Evolutionary conservation across 2,329 filamentous ascomycete species (phyloP).

Genomic region (Scytalidium lignicola): DNA sequence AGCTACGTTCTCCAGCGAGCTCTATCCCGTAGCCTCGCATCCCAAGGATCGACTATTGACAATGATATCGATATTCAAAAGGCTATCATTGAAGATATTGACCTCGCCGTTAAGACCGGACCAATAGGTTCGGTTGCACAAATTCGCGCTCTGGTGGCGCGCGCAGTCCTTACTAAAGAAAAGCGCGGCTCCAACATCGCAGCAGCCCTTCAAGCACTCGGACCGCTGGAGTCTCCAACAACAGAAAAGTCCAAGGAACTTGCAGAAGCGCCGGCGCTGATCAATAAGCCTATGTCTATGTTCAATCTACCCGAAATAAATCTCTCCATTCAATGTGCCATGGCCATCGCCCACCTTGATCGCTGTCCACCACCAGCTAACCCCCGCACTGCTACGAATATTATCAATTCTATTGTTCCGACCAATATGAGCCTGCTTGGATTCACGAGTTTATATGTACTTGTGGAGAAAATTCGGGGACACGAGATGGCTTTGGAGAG

Average conservation of each 20-base stretch:
- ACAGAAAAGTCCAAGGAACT: slow-evolving; percentile 15
- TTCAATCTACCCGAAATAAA: slow-evolving; percentile 46
- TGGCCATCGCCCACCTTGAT: slow-evolving; percentile 54
- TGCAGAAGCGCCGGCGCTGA: slow-evolving; percentile 31
- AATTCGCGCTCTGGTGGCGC: slow-evolving; percentile 53
- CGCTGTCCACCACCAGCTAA: slow-evolving; percentile 36
- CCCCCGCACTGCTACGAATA: slow-evolving; percentile 38
- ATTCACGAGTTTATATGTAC: slow-evolving; percentile 52
- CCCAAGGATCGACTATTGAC: slow-evolving; percentile 31
- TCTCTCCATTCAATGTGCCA: slow-evolving; percentile 54
- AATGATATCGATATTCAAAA: slow-evolving; percentile 37
- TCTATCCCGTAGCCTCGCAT: slow-evolving; percentile 58
- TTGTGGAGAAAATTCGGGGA: slow-evolving; percentile 48
- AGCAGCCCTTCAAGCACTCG: slow-evolving; percentile 48
- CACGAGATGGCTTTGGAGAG: slow-evolving; percentile 43
- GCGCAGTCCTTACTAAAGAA: slow-evolving; percentile 50
- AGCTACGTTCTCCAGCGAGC: slow-evolving; percentile 66
- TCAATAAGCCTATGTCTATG: slow-evolving; percentile 40
- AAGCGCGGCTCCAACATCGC: slow-evolving; percentile 53
- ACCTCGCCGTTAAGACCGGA: slow-evolving; percentile 66
- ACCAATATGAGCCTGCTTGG: slow-evolving; percentile 45
- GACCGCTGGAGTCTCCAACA: slow-evolving; percentile 32
- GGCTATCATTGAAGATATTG: slow-evolving; percentile 46
- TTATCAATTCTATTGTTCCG: slow-evolving; percentile 46
- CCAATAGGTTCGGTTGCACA: slow-evolving; percentile 73